Base-by-base conservation (phyloP, 2,329 filamentous ascomycete species). In the Magnaporthales sp. region DNA sequence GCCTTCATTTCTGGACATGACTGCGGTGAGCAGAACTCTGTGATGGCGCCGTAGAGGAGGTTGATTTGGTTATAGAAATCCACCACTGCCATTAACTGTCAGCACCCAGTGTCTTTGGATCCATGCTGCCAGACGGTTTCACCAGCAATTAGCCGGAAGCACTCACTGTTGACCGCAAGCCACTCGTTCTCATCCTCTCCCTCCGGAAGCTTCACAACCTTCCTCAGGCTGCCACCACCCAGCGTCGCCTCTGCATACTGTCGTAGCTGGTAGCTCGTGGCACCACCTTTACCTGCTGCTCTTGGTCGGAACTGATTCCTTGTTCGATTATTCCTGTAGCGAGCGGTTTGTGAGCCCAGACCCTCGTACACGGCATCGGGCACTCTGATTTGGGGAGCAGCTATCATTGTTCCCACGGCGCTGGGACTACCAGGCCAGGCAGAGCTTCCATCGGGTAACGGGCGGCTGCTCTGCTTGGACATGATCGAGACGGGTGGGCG, bases 1-100 rank as follows among this genome's bases (percentile, higher is more conserved):
- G 95, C 95, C 80, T 99, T 99, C 95, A 99, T 99, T 81, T 98
- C 95, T 0, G 95, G 95, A 77, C 95, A 99, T 70, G 93, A 93
- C 76, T 95, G 91, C 32, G 95, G 94, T 29, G 95, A 98, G 83
- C 95, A 99, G 80, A 99, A 99, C 77, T 99, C 95, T 68, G 95
- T 99, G 76, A 99, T 99, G 71, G 95, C 95, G 68, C 96, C 96
- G 77, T 99, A 99, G 68, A 99, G 89, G 46, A 99, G 86, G 80
- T 99, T 99, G 83, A 99, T 96, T 80, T 99, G 95, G 82, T 99
- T 99, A 87, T 99, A 99, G 80, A 99, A 99, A 80, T 99, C 95
- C 81, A 99, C 95, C 82, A 99, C 93, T 97, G 6, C 29, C 19
- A 72, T 58, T 51, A 19, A 19, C 64, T n/a, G 68, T 79, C 65